Conservation (phyloP, 1,139 yeast genomes). For the Pichia sp. region DNA sequence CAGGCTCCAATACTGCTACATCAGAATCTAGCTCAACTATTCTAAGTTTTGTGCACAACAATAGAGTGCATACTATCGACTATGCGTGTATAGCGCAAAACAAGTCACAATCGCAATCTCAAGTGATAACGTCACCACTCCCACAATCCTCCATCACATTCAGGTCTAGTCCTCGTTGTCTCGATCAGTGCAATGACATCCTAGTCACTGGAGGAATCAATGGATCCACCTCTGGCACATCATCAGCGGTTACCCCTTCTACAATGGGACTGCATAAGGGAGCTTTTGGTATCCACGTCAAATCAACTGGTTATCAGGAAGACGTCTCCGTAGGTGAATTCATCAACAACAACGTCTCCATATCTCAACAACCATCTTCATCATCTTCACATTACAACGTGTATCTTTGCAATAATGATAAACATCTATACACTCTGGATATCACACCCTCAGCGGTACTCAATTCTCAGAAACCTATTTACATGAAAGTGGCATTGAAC, state of each 20-base stretch:
- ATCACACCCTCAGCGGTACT: conserved; percentile 42
- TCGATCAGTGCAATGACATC: conserved; percentile 50
- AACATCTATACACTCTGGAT: conserved; percentile 58
- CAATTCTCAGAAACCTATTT: conserved; percentile 13
- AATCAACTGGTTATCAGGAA: too few species aligned
- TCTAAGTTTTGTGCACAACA: too few species aligned
- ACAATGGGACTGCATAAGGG: conserved; percentile 11
- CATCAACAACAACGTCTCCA: conserved; percentile 76
- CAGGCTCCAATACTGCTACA: too few species aligned
- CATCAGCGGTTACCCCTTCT: neutral
- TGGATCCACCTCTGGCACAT: conserved; percentile 8
- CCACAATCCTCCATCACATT: conserved; percentile 29
- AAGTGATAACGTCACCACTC: too few species aligned
- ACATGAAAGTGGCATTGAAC: conserved; percentile 47
- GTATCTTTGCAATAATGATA: conserved; percentile 78
- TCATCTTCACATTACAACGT: conserved; percentile 39
- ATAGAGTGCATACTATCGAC: too few species aligned
- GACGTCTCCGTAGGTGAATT: too few species aligned
- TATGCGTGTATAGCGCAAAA: too few species aligned
- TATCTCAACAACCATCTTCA: conserved; percentile 38
- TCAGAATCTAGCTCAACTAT: too few species aligned
- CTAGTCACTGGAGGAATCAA: conserved; percentile 68
- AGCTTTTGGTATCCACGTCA: conserved; percentile 10
- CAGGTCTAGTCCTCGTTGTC: conserved; percentile 59
- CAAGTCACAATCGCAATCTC: too few species aligned